Base-by-base conservation (phyloP, 345 rosid genomes). In the Populus simonii region DNA sequence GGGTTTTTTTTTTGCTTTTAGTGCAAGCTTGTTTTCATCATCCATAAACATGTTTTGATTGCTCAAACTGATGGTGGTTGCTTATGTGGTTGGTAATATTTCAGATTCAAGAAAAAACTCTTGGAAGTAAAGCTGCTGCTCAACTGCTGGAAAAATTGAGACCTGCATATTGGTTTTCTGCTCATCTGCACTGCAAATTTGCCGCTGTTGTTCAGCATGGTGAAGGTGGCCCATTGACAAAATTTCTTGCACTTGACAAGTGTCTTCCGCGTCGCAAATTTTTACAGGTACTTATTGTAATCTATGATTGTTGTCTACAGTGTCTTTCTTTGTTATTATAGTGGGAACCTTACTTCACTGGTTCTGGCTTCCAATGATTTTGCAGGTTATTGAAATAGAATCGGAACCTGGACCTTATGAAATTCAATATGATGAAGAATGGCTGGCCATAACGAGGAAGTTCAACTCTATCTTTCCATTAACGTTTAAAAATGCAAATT, bases 161-260 rank as follows among this genome's bases (percentile, higher is more conserved):
- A 80, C 97, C 97, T 18, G 74, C 77, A 66, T 91, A 89, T 83
- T 96, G 98, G 99, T 96, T 96, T 85, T 91, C 99, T 17, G 98
- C 97, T 85, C 97, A 96, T 79, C 85, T 96, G 51, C 98, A 92
- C 84, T 96, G 97, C 85, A 89, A 93, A 83, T 93, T 96, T 80
- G 82, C 94, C 70, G 97, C 98, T 82, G 82, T 90, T 80, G 93
- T 96, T 85, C 91, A 91, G 77, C 99, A 93, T 75, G 91, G 91
- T 11, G 86, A 85, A 47, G 88, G 84, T 80, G 97, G 94, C n/a
- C 83, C 88, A 8, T 71, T 89, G 51, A 93, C 98, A 8, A 96
- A 89, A 73, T 96, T 96, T 85, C 94, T 96, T 57, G 98, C 99
- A 41, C 93, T 93, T 8, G 97, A 92, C 83, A 96, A 92, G 79